Conservation (phyloP, 768 basidiomycete genomes). For the Phlebiopsis gigantea region DNA sequence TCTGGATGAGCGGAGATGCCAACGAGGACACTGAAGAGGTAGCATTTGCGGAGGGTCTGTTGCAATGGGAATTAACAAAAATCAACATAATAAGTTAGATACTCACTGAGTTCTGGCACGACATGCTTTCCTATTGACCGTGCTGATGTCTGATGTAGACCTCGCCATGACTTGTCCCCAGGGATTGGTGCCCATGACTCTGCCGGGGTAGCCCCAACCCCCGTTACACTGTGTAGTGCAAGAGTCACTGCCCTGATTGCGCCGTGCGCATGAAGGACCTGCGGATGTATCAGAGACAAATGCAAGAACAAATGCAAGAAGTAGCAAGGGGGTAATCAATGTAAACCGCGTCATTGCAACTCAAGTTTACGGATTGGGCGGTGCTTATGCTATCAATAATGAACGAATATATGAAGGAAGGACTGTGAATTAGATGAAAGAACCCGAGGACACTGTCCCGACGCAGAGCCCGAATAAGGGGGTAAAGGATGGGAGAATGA, state of each 20-base stretch:
- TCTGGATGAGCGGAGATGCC: background rate
- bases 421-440: slow-evolving; percentile 10
- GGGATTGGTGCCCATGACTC: slow-evolving; percentile 45
- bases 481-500: background rate
- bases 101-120: slow-evolving; percentile 17
- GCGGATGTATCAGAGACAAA: slow-evolving; percentile 19
- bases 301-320: slow-evolving; percentile 19
- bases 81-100: background rate
- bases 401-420: slow-evolving; percentile 19
- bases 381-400: slow-evolving; percentile 9
- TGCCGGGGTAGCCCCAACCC: slow-evolving; percentile 35
- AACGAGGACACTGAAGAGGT: background rate
- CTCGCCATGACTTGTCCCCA: slow-evolving; percentile 44
- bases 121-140: slow-evolving; percentile 39
- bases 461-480: slow-evolving; percentile 8
- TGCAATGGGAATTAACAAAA: background rate
- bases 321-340: slow-evolving; percentile 16
- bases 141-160: slow-evolving; percentile 35
- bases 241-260: slow-evolving; percentile 16
- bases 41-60: background rate
- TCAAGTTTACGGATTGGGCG: background rate
- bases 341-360: slow-evolving; percentile 14
- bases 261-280: slow-evolving; percentile 22
- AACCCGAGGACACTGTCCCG: slow-evolving; percentile 6
- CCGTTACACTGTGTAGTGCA: slow-evolving; percentile 19